phyloP scores from a whole-genome alignment of 306 rosid species.

The Prunus davidiana region DNA sequence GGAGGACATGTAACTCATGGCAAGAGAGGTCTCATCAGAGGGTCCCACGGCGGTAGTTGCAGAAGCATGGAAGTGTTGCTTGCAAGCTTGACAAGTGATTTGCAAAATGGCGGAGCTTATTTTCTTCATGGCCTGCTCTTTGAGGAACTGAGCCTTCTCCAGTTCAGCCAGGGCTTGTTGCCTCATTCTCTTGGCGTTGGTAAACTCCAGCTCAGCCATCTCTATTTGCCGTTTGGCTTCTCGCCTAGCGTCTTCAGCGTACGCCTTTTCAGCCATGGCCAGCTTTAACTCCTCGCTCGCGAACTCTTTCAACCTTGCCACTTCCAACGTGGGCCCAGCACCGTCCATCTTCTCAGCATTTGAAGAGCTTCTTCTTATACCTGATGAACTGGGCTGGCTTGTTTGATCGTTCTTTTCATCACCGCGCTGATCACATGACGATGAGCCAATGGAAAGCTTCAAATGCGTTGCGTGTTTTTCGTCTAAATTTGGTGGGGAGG shows the following conservation, averaged over 20 bases:
- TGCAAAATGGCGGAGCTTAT: conserved; percentile 67
- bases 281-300: conserved; percentile 50
- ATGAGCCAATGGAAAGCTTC: conserved; percentile 70
- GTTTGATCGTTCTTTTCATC: not conserved
- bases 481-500: conserved; percentile 17
- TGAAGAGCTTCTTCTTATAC: not conserved
- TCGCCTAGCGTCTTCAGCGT: conserved; percentile 78
- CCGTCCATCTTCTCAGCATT: conserved; percentile 5
- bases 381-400: not conserved
- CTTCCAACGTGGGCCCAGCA: conserved; percentile 29
- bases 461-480: conserved; percentile 51
- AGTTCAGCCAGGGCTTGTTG: conserved; percentile 79
- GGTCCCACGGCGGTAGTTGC: conserved; percentile 28
- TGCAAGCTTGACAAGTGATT: conserved; percentile 83
- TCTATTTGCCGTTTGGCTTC: conserved; percentile 76
- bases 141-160: conserved; percentile 64
- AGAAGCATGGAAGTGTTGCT: conserved; percentile 53
- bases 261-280: conserved; percentile 66
- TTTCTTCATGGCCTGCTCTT: conserved; percentile 70
- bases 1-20: conserved; percentile 77
- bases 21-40: conserved; percentile 72
- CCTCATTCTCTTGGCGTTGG: conserved; percentile 73
- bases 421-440: not conserved
- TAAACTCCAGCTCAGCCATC: conserved; percentile 76
- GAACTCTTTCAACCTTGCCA: conserved; percentile 39